Evolutionary conservation across 495 filamentous ascomycete genomes (phyloP), one percentile per base, ranked within the genome.

Genomic region (Pyronema omphalodes): DNA sequence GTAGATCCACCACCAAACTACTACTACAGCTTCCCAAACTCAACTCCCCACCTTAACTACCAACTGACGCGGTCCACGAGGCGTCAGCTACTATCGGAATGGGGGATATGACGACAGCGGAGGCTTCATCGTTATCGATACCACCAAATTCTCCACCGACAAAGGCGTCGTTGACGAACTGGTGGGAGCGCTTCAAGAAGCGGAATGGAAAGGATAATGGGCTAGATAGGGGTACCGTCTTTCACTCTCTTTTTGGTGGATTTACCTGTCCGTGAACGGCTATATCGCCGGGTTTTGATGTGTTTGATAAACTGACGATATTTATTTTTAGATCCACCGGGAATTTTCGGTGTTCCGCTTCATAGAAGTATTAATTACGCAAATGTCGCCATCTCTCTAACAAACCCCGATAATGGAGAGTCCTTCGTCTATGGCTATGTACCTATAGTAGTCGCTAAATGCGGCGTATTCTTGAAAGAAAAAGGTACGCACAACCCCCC

Each of bases 401-500:
- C 86, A 57, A 86, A 95, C 67, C 83, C 83, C 49, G 39, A 43
- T 43, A 76, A 87, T 52, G 91, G 89, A 12, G 78, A 88, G 63
- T 94, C 87, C 67, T 95, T 91, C 66, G 94, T 95, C 23, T 99
- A 99, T 68, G 91, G 91, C 60, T 99, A 99, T 66, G 88, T 99
- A 5, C 91, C 91, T 8, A 95, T 99, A 58, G 89, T 99, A 45
- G 89, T 99, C 39, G 91, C 91, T 4, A 99, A 99, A 68, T 99
- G 91, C 67, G 91, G 91, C 46, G 88, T 99, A 1, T 99, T 86
- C 62, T 69, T 99, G 58, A 99, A 99, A 66, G 91, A 99, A 67
- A 95, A 94, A 81, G 91, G 91, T 94, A 63, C 17, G 48, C 18
- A 19, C 39, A 41, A 41, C 39, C 39, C 39, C 39, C 39, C 39